phyloP scores from a whole-genome alignment of 83 land plant species.

The Picea engelmannii region DNA sequence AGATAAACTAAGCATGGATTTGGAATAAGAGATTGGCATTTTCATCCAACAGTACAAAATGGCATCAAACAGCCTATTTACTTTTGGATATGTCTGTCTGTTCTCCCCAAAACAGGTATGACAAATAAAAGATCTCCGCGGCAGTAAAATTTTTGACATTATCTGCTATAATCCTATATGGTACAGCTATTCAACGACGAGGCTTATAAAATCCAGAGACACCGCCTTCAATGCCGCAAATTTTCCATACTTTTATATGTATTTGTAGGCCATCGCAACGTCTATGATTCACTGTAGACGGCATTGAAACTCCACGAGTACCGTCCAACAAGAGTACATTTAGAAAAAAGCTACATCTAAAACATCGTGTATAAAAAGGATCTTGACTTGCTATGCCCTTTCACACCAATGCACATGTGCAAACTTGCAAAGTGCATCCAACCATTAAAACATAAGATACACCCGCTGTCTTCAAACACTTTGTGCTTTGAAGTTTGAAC shows the following conservation, averaged over 20 bases:
- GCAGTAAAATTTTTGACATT: background rate
- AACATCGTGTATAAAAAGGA: conserved; percentile 2
- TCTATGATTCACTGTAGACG: background rate
- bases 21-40: conserved; percentile 1
- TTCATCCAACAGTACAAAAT: conserved; percentile 15
- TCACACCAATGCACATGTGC: background rate
- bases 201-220: background rate
- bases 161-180: conserved; percentile 1
- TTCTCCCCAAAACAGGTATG: background rate
- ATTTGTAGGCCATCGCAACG: background rate
- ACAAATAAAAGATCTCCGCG: background rate
- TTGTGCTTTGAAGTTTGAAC: background rate
- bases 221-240: background rate
- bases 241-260: too few relatives aligned
- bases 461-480: background rate
- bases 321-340: too few relatives aligned
- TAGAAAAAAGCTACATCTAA: background rate
- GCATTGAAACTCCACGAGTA: background rate
- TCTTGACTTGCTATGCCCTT: background rate
- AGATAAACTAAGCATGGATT: too few relatives aligned
- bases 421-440: conserved; percentile 10
- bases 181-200: background rate
- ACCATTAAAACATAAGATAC: background rate
- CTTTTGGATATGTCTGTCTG: conserved; percentile 5
- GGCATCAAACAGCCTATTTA: conserved; percentile 16